Percentiles rank a stretch among this genome's conserved stretches.
Evolutionary conservation across 2,329 filamentous ascomycete genomes (phyloP).

Genomic region (Xenosphaeropsis pyriputrescens): DNA sequence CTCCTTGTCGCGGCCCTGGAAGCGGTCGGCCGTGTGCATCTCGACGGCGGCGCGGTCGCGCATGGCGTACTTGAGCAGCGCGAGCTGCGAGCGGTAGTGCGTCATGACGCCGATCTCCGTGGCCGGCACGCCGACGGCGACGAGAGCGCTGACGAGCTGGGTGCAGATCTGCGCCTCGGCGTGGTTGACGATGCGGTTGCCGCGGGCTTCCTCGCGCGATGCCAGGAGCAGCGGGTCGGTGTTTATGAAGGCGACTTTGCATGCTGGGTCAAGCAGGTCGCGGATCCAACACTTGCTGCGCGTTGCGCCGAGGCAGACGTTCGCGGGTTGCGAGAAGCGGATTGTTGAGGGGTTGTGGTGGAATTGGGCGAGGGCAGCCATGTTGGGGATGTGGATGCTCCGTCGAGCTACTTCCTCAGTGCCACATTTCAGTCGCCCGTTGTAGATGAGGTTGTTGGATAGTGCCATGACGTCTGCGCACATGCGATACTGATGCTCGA

Average conservation of each 20-base stretch:
- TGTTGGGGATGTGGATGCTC: constrained; percentile 52
- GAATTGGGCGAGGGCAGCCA: constrained; percentile 40
- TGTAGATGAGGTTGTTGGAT: constrained; percentile 86
- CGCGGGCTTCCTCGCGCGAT: constrained; percentile 58
- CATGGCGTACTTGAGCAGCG: constrained; percentile 62
- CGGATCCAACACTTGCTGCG: constrained; percentile 56
- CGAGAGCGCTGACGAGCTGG: constrained; percentile 67
- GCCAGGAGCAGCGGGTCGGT: constrained; percentile 59
- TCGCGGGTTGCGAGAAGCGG: constrained; percentile 24
- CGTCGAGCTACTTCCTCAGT: constrained; percentile 58
- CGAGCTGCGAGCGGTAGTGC: constrained; percentile 86
- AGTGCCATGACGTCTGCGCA: constrained; percentile 92
- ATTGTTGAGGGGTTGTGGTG: constrained; percentile 40
- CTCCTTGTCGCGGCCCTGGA: constrained; percentile 93
- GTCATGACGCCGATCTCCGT: constrained; percentile 87
- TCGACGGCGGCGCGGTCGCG: constrained; percentile 53
- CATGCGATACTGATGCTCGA: constrained; percentile 97
- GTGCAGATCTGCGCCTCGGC: constrained; percentile 66
- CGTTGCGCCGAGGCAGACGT: constrained; percentile 38
- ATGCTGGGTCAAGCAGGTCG: constrained; percentile 51
- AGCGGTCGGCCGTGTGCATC: constrained; percentile 94
- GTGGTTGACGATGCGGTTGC: constrained; percentile 77
- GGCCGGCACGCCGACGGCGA: constrained; percentile 60
- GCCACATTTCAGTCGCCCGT: constrained; percentile 81
- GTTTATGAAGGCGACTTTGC: constrained; percentile 76